Conservation (phyloP, 2,329 filamentous ascomycete species). For the Fusarium napiforme region DNA sequence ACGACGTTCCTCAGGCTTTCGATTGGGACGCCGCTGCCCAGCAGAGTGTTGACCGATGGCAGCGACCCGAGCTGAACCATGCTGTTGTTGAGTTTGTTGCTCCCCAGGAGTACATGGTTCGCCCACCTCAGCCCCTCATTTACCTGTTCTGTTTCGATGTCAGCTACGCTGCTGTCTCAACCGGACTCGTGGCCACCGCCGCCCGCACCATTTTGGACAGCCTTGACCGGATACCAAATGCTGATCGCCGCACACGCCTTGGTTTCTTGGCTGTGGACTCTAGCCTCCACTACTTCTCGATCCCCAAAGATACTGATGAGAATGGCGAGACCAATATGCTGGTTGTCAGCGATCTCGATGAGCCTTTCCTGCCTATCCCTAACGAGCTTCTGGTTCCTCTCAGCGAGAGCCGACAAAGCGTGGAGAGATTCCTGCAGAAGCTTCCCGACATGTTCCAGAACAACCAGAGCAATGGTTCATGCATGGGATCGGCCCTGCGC, state of each 20-base stretch:
- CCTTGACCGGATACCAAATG: slow-evolving; percentile 97
- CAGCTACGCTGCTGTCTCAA: slow-evolving; percentile 89
- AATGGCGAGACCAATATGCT: slow-evolving; percentile 89
- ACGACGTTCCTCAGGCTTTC: slow-evolving; percentile 98
- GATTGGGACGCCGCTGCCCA: slow-evolving; percentile 96
- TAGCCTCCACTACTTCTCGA: slow-evolving; percentile 94
- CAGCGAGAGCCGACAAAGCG: slow-evolving; percentile 87
- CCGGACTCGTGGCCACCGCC: slow-evolving; percentile 88
- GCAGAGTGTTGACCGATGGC: slow-evolving; percentile 91
- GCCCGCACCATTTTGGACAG: slow-evolving; percentile 95
- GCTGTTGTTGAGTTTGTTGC: slow-evolving; percentile 98
- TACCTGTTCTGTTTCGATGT: slow-evolving; percentile 97
- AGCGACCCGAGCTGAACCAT: slow-evolving; percentile 91
- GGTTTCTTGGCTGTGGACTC: slow-evolving; percentile 97
- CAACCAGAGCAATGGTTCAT: slow-evolving; percentile 89
- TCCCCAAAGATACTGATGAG: slow-evolving; percentile 88
- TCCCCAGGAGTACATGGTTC: slow-evolving; percentile 99
- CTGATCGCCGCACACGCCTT: slow-evolving; percentile 88
- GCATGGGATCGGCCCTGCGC: slow-evolving; percentile 92
- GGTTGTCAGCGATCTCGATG: slow-evolving; percentile 93
- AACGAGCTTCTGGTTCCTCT: slow-evolving; percentile 91
- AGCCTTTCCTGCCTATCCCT: slow-evolving; percentile 95
- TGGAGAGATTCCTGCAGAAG: slow-evolving; percentile 90
- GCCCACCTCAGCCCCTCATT: slow-evolving; percentile 92
- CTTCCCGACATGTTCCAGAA: slow-evolving; percentile 97